Evolutionary conservation across 179 eudicot species (phyloP).

Genomic region (Patellifolia procumbens): DNA sequence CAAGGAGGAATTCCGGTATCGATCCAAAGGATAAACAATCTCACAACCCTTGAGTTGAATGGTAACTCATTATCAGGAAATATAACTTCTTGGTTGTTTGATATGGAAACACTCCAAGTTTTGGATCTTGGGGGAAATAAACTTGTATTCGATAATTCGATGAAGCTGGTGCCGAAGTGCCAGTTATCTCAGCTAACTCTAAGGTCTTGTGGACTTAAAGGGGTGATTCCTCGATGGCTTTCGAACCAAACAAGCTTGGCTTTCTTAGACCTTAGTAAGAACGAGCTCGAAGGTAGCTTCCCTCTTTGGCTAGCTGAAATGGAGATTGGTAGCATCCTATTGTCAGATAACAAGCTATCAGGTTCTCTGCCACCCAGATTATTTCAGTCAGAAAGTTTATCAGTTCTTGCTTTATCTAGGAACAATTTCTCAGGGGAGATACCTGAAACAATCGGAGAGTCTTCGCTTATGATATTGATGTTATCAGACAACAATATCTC

Average conservation of each 20-base stretch:
- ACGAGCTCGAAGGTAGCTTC: slow-evolving; percentile 43
- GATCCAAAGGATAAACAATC: slow-evolving; percentile 34
- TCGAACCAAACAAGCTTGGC: slow-evolving; percentile 45
- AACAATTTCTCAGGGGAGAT: slow-evolving; percentile 61
- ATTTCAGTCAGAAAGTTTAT: slow-evolving; percentile 46
- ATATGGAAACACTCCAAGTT: slow-evolving; percentile 32
- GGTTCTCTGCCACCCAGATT: slow-evolving; percentile 53
- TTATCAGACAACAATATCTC: slow-evolving; percentile 50
- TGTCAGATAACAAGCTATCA: slow-evolving; percentile 54
- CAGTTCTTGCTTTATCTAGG: slow-evolving; percentile 49
- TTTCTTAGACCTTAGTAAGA: slow-evolving; percentile 54
- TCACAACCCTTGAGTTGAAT: slow-evolving; percentile 43
- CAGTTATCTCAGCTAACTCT: slow-evolving; percentile 44
- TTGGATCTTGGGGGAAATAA: slow-evolving; percentile 44
- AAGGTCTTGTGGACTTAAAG: slow-evolving; percentile 43
- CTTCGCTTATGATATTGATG: slow-evolving; percentile 53
- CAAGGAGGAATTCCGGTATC: slow-evolving; percentile 46
- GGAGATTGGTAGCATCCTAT: slow-evolving; percentile 50
- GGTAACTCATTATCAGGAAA: slow-evolving; percentile 42
- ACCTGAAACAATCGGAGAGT: slow-evolving; percentile 53
- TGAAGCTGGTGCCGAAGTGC: slow-evolving; percentile 41
- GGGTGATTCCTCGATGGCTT: slow-evolving; percentile 53
- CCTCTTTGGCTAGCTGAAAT: slow-evolving; percentile 59
- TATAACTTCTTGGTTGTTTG: slow-evolving; percentile 52
- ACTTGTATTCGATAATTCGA: slow-evolving; percentile 37